These are phyloP conservation scores for Boletellus ananas DNA, from an alignment of 768 basidiomycete species.

Conservation along the genomic window DNA sequence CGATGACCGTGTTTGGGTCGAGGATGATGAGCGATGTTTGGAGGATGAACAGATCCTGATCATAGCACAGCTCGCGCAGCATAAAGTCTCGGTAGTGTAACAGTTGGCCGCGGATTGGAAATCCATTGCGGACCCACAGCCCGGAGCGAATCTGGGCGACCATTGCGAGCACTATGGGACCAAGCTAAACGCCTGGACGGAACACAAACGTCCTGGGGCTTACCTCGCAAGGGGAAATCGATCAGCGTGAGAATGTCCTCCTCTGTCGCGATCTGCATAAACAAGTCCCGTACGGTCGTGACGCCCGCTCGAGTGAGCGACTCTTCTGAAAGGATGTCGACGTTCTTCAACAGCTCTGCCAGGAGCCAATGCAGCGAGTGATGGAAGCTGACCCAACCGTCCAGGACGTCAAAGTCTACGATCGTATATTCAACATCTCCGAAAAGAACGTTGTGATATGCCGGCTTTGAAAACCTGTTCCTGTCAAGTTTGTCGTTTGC, in stretches of 20 bases:
- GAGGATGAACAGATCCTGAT: conserved; percentile 90
- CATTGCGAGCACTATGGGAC: conserved; percentile 71
- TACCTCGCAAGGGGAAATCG: conserved; percentile 88
- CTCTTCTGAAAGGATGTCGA: conserved; percentile 59
- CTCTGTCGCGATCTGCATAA: conserved; percentile 59
- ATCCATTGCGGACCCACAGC: conserved; percentile 97
- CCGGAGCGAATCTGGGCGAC: conserved; percentile 93
- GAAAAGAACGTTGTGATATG: conserved; percentile 66
- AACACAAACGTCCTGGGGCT: conserved; percentile 21
- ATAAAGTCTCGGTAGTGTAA: conserved; percentile 96
- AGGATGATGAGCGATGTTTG: conserved; percentile 80
- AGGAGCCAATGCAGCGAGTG: conserved; percentile 90
- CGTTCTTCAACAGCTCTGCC: conserved; percentile 84
- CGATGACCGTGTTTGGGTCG: conserved; percentile 73
- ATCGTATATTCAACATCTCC: conserved; percentile 56
- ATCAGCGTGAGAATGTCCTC: conserved; percentile 70
- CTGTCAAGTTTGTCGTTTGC: conserved; percentile 65
- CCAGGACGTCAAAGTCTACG: conserved; percentile 73
- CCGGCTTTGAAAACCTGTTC: conserved; percentile 57
- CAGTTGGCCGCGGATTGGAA: conserved; percentile 90
- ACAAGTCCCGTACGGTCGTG: conserved; percentile 54
- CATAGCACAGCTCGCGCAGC: conserved; percentile 93
- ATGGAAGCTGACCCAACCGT: conserved; percentile 88
- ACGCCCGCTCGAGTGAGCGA: conserved; percentile 50
- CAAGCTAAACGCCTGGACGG: background rate